Conservation (phyloP, 495 filamentous ascomycete species). For the Talaromyces thailandensis region DNA sequence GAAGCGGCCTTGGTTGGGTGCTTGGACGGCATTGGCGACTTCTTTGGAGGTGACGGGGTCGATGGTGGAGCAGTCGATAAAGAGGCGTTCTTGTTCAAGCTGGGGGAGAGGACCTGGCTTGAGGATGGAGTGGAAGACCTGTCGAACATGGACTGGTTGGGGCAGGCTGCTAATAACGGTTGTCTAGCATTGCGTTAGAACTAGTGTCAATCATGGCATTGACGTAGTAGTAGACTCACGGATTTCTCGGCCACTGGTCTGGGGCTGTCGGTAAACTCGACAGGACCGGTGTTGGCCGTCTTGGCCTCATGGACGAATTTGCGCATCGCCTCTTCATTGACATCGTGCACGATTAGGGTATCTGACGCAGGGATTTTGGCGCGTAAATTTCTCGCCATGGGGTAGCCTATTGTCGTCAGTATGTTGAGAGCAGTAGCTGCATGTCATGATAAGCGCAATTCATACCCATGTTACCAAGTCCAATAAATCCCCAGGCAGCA, state of each 20-base stretch:
- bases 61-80: slow-evolving; percentile 81
- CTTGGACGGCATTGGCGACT: slow-evolving; percentile 52
- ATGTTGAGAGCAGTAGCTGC: not conserved
- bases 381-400: slow-evolving; percentile 84
- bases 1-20: slow-evolving; percentile 49
- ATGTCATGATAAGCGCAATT: not conserved
- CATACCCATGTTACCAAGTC: slow-evolving; percentile 81
- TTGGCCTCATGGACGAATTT: slow-evolving; percentile 54
- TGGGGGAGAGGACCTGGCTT: slow-evolving; percentile 28
- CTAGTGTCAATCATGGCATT: too few species aligned
- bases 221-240: slow-evolving; percentile 43
- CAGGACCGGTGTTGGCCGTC: slow-evolving; percentile 21
- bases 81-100: slow-evolving; percentile 46
- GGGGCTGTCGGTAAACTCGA: slow-evolving; percentile 49
- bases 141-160: slow-evolving; percentile 68
- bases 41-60: slow-evolving; percentile 68
- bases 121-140: slow-evolving; percentile 60
- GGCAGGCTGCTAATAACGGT: slow-evolving; percentile 74
- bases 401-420: slow-evolving; percentile 44
- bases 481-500: slow-evolving; percentile 75
- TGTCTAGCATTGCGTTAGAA: slow-evolving; percentile 39
- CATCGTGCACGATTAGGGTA: slow-evolving; percentile 62
- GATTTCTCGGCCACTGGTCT: slow-evolving; percentile 60
- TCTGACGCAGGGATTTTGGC: slow-evolving; percentile 64
- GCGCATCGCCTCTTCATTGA: slow-evolving; percentile 52